phyloP scores from a whole-genome alignment of 2,329 filamentous ascomycete genomes.

The Xylaria hypoxylon region DNA sequence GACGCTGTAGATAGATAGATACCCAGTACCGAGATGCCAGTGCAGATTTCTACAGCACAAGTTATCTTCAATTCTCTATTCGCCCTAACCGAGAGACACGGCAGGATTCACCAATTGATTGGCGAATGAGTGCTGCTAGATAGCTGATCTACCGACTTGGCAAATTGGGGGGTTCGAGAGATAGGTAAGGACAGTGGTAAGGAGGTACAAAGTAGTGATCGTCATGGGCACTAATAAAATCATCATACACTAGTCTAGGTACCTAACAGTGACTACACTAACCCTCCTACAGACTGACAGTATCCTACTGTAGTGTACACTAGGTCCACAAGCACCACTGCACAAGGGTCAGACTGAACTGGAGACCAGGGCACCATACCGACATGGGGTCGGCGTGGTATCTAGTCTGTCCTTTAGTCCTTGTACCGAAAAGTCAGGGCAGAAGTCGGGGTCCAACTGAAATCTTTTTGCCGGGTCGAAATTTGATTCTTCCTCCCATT shows the following conservation, averaged over 20 bases:
- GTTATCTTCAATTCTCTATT: neutral
- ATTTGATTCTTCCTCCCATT: constrained; percentile 20
- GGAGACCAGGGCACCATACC: too few species aligned
- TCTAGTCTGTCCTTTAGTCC: constrained; percentile 3
- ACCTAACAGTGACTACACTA: too few species aligned
- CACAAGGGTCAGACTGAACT: too few species aligned
- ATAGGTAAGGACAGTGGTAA: constrained; percentile 13
- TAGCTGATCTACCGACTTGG: constrained; percentile 48
- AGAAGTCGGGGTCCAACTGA: constrained; percentile 28
- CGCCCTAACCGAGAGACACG: constrained; percentile 4
- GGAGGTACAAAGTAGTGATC: constrained; percentile 26
- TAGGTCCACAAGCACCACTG: constrained; percentile 13
- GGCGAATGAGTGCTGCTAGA: constrained; percentile 38
- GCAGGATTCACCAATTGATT: constrained; percentile 2
- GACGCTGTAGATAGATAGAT: neutral
- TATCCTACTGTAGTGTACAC: too few species aligned
- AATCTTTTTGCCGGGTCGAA: constrained; percentile 34
- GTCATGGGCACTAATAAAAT: constrained; percentile 30
- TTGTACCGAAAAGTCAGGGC: constrained; percentile 3
- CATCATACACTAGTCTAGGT: too few species aligned
- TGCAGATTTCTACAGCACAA: neutral
- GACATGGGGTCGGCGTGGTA: constrained; percentile 16
- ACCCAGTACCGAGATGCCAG: too few species aligned
- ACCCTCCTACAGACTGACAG: too few species aligned
- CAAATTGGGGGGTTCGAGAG: constrained; percentile 37